Base-by-base conservation (phyloP, 768 basidiomycete genomes). In the Trametes gibbosa region DNA sequence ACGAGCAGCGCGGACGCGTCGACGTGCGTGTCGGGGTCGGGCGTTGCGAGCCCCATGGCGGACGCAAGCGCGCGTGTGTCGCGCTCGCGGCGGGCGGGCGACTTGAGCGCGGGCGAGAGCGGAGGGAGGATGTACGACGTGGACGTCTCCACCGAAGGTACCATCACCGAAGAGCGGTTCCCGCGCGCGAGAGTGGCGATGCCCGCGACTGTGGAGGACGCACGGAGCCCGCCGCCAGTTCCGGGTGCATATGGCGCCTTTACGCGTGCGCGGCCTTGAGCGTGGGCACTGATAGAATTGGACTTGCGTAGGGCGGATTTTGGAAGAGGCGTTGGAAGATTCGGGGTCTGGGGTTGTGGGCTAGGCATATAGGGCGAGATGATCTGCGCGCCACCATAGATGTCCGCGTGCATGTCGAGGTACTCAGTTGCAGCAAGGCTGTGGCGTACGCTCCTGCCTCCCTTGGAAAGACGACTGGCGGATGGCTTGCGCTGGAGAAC, bases 181-280 rank as follows among this genome's bases (percentile, higher is more conserved):
- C 58, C 60, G 27, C 71, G 68, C 23, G 58, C 46, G 37, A 63
- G 49, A 16, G 58, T 49, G 1, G 64, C 48, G 23, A 62, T 59
- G n/a, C 59, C 58, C 34, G 63, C 53, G 19, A 64, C 74, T 42
- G 79, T 71, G 19, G 76, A 74, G 14, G 86, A 86, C 25, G 76
- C 75, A 41, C 84, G 84, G 14, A 66, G 81, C 79, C 71, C 83
- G 70, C 49, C 51, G 37, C 37, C 37, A 6, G 43, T 14, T 4
- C 82, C 77, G 4, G 81, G 77, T 9, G 81, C 79, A 66, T 90
- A 87, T 6, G 86, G 79, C 9, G 87, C 87, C 69, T 88, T 86
- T 63, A 89, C 84, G 35, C 81, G 81, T 47, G 80, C 81, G 37
- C 88, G 83, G 56, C 40, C 27, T 17, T 41, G 55, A 8, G 39